Conservation (phyloP, 352 stramenopile genomes). For the Pythium plurisporium region DNA sequence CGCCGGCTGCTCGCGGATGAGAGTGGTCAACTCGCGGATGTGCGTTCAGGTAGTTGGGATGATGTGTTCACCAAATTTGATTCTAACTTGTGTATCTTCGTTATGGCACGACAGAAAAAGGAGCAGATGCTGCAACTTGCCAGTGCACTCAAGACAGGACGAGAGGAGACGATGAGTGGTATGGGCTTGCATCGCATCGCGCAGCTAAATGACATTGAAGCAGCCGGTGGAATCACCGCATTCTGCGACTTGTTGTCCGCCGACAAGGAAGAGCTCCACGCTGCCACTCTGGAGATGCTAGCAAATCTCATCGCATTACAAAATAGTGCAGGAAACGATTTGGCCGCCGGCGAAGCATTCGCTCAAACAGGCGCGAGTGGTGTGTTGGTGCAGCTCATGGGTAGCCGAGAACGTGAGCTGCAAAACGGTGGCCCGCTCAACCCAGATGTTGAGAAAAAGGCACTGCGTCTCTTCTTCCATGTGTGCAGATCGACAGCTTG, state of each 20-base stretch:
- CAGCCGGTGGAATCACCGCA: constrained; percentile 62
- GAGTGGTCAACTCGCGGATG: constrained; percentile 31
- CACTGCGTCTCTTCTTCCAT: constrained; percentile 69
- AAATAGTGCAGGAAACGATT: constrained; percentile 64
- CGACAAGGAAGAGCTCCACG: constrained; percentile 50
- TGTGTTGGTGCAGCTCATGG: constrained; percentile 58
- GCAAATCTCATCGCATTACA: constrained; percentile 70
- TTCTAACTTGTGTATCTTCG: too few relatives aligned
- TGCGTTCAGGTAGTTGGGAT: too few relatives aligned
- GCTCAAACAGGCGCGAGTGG: constrained; percentile 51
- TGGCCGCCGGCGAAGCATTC: constrained; percentile 60
- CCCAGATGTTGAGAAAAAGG: constrained; percentile 64
- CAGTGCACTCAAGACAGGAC: constrained; percentile 44
- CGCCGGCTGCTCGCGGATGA: constrained; percentile 51
- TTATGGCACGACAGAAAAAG: constrained; percentile 35
- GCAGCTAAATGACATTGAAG: constrained; percentile 83
- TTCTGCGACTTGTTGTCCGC: constrained; percentile 60
- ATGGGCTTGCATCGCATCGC: constrained; percentile 73
- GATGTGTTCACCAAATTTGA: too few relatives aligned
- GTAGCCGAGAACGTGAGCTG: constrained; percentile 50
- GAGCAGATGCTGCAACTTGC: constrained; percentile 67
- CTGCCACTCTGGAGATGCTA: constrained; percentile 64
- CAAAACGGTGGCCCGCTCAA: constrained; percentile 38
- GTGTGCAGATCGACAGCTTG: constrained; percentile 59
- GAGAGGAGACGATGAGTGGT: constrained; percentile 53